Evolutionary conservation across 371 early-diverging fungal genomes (phyloP).

Genomic region (Nematocida parisii): DNA sequence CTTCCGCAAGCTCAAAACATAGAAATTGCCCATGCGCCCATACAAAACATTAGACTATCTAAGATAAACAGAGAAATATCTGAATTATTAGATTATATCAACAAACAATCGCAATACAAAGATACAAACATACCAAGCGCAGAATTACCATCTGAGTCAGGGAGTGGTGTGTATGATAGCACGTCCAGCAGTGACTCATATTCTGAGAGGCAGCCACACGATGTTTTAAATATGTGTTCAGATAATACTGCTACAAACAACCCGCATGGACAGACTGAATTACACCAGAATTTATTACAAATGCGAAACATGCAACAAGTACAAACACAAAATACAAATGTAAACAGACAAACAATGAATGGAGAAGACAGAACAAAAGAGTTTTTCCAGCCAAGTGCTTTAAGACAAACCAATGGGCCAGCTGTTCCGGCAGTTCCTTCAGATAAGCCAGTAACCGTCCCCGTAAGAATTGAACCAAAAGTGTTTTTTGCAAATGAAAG

Average conservation of each 20-base stretch:
- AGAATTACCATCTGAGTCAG: background rate
- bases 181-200: background rate
- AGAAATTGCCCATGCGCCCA: background rate
- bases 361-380: slow-evolving; percentile 11
- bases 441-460: slow-evolving; percentile 67
- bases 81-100: background rate
- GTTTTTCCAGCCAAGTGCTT: slow-evolving; percentile 31
- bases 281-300: background rate
- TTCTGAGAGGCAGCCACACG: background rate
- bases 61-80: slow-evolving; percentile 2
- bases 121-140: background rate
- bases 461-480: slow-evolving; percentile 87
- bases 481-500: slow-evolving; percentile 98
- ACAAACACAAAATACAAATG: slow-evolving; percentile 24
- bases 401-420: slow-evolving; percentile 21
- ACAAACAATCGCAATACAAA: background rate
- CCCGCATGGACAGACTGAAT: background rate
- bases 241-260: background rate
- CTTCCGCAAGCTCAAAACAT: background rate
- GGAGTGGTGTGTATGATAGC: background rate
- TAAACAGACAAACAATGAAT: slow-evolving; percentile 60
- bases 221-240: background rate
- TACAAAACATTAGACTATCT: background rate
- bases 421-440: slow-evolving; percentile 20
- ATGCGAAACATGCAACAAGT: slow-evolving; percentile 16